These are phyloP conservation scores for Melastoma candidum DNA, from an alignment of 441 rosid species.

Conservation along the genomic window DNA sequence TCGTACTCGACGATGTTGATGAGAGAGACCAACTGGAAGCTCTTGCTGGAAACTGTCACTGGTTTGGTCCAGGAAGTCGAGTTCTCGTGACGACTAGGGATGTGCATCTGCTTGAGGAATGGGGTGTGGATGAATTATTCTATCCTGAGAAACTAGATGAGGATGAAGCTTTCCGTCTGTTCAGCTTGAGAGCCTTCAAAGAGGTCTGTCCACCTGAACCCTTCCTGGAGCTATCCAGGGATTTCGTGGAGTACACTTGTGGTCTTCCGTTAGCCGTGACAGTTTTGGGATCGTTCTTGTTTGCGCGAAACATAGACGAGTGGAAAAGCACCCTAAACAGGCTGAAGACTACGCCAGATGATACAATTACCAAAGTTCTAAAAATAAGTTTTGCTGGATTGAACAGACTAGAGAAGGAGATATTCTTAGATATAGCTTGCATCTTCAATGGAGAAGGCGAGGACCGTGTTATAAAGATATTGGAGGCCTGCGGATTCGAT, in stretches of 20 bases:
- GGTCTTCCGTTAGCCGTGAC: slow-evolving; percentile 34
- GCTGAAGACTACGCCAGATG: slow-evolving; percentile 5
- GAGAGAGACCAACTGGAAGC: slow-evolving; percentile 13
- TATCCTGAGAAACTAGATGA: slow-evolving; percentile 1
- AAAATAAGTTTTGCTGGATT: slow-evolving; percentile 1
- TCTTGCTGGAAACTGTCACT: slow-evolving; percentile 14
- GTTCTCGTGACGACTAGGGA: slow-evolving; percentile 32
- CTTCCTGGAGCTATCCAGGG: background rate
- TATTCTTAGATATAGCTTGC: slow-evolving; percentile 2
- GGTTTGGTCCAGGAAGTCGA: slow-evolving; percentile 37
- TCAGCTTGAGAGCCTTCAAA: slow-evolving; percentile 23
- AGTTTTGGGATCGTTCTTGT: slow-evolving; percentile 27
- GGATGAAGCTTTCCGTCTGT: slow-evolving; percentile 21
- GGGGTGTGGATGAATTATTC: background rate
- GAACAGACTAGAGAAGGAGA: background rate
- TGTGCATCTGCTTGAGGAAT: slow-evolving; percentile 21
- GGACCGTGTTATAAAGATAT: background rate
- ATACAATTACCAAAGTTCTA: background rate
- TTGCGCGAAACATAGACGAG: background rate
- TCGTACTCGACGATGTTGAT: slow-evolving; percentile 27
- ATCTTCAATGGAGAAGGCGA: background rate
- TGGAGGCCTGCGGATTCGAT: too few species aligned
- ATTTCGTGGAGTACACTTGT: slow-evolving; percentile 14
- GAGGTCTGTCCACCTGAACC: background rate
- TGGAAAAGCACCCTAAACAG: slow-evolving; percentile 19